Conservation (phyloP, 306 rosid species). For the Fragaria nilgerrensis region DNA sequence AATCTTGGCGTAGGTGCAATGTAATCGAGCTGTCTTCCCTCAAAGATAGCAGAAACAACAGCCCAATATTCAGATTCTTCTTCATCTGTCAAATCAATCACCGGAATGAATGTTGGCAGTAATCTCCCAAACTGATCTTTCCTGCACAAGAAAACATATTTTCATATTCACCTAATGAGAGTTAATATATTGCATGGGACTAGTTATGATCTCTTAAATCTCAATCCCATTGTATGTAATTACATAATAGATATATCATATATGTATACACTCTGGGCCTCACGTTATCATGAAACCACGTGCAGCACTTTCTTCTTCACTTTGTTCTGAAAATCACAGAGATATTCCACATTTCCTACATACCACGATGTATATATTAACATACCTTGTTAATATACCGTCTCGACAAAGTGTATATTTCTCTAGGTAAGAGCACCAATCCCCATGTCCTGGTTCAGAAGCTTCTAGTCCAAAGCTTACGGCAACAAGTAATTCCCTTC, state of each 20-base stretch:
- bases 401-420: conserved; percentile 81
- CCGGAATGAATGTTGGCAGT: conserved; percentile 83
- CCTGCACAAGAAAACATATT: conserved; percentile 43
- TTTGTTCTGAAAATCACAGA: not conserved
- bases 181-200: not conserved
- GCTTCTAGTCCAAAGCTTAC: conserved; percentile 82
- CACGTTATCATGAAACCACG: not conserved
- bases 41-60: conserved; percentile 76
- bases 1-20: conserved; percentile 40
- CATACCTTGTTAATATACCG: conserved; percentile 95
- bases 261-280: not conserved
- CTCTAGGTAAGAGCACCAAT: conserved; percentile 92
- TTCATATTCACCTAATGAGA: not conserved
- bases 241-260: not conserved
- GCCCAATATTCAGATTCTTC: conserved; percentile 88
- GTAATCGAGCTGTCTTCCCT: conserved; percentile 71
- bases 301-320: not conserved
- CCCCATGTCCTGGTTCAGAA: conserved; percentile 98
- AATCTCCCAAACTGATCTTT: conserved; percentile 94
- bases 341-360: not conserved
- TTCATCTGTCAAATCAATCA: conserved; percentile 80
- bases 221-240: not conserved
- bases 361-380: conserved; percentile 19
- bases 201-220: not conserved
- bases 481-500: conserved; percentile 84